A percentile compares a stretch with the other conserved stretches of the same genome.
These are phyloP conservation scores for Solanum pimpinellifolium DNA, from an alignment of 257 asterid genomes.

Conservation along the genomic window DNA sequence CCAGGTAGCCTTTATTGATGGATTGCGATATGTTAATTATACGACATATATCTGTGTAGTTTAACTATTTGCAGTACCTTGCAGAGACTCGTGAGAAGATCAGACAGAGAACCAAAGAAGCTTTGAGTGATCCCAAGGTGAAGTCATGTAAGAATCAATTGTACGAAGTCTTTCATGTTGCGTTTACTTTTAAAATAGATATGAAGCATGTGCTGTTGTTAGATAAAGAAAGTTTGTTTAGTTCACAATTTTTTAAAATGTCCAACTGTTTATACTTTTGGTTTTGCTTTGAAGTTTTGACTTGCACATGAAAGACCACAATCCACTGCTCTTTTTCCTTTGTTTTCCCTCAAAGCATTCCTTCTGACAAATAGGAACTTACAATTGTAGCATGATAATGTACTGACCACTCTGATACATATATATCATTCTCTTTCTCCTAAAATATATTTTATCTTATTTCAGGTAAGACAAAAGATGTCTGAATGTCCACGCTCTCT, in stretches of 20 bases:
- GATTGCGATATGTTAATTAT: neutral
- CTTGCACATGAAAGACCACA: neutral
- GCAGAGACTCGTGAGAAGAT: conserved; percentile 79
- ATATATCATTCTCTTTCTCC: neutral
- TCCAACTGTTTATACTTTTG: neutral
- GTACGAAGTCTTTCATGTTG: neutral
- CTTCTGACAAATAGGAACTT: neutral
- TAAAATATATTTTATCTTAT: neutral
- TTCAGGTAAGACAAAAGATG: conserved; percentile 79
- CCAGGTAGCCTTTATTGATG: conserved; percentile 39
- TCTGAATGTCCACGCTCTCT: conserved; percentile 71
- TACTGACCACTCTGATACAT: neutral
- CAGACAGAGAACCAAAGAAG: conserved; percentile 71
- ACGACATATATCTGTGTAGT: neutral
- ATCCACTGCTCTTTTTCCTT: neutral
- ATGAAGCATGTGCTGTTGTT: neutral
- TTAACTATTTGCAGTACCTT: neutral
- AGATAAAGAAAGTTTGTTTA: neutral
- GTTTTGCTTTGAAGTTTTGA: neutral
- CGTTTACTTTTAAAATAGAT: neutral
- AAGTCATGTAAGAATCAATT: conserved; percentile 86
- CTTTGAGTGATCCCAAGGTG: conserved; percentile 98
- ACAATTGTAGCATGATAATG: neutral
- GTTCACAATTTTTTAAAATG: neutral
- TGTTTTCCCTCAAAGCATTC: neutral